A percentile compares a stretch with the other conserved stretches of the same genome.
These are phyloP conservation scores for Arthrobotrys megalospora DNA, from an alignment of 2,329 filamentous ascomycete genomes.

Conservation along the genomic window DNA sequence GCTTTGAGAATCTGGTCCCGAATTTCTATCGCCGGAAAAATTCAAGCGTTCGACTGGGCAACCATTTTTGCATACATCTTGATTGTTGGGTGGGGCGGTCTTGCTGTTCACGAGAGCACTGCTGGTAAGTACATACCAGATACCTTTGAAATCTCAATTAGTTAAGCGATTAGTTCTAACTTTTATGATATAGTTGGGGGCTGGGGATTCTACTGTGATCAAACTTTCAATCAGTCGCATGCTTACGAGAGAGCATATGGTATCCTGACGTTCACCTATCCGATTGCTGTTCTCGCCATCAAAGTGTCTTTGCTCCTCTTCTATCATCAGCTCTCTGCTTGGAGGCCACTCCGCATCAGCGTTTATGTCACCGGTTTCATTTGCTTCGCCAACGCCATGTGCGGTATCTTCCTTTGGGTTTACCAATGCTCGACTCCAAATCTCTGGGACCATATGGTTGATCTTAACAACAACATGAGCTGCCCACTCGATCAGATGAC, in stretches of 20 bases:
- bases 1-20: slow-evolving; percentile 54
- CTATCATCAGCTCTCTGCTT: slow-evolving; percentile 57
- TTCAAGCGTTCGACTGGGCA: slow-evolving; percentile 55
- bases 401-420: slow-evolving; percentile 57
- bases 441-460: slow-evolving; percentile 58
- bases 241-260: slow-evolving; percentile 48
- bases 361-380: slow-evolving; percentile 56
- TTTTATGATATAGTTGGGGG: slow-evolving; percentile 36
- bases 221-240: slow-evolving; percentile 44
- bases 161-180: neutral
- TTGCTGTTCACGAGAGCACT: slow-evolving; percentile 49
- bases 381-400: slow-evolving; percentile 57
- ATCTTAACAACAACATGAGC: slow-evolving; percentile 38
- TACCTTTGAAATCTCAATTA: neutral
- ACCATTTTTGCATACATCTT: slow-evolving; percentile 40
- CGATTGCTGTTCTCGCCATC: slow-evolving; percentile 44
- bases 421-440: slow-evolving; percentile 53
- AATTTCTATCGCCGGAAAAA: slow-evolving; percentile 54
- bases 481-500: slow-evolving; percentile 58
- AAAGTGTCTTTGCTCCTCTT: slow-evolving; percentile 55
- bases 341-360: slow-evolving; percentile 54
- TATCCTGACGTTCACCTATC: slow-evolving; percentile 60
- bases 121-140: slow-evolving; percentile 27
- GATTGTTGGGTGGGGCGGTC: slow-evolving; percentile 46
- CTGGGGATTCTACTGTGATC: slow-evolving; percentile 58